Conservation (phyloP, 2,329 filamentous ascomycete genomes). For the Eutypa lata region DNA sequence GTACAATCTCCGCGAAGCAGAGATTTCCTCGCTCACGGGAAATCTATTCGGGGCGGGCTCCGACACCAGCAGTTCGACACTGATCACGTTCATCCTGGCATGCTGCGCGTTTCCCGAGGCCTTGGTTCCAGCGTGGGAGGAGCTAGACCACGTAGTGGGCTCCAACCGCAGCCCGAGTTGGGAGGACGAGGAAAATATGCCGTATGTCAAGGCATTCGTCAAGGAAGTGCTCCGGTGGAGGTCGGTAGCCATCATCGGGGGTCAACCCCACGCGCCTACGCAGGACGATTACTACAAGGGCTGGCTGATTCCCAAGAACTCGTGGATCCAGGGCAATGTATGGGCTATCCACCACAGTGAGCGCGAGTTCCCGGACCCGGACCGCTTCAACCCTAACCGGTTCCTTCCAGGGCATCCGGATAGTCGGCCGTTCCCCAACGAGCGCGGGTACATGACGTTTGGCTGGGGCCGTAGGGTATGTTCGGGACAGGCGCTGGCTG, state of each 20-base stretch:
- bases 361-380: constrained; percentile 44
- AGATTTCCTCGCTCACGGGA: constrained; percentile 44
- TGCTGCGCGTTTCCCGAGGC: constrained; percentile 47
- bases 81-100: constrained; percentile 47
- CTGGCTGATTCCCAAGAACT: constrained; percentile 46
- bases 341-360: constrained; percentile 48
- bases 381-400: constrained; percentile 41
- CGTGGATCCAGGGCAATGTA: constrained; percentile 48
- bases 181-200: constrained; percentile 45
- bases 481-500: constrained; percentile 51
- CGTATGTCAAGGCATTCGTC: constrained; percentile 51
- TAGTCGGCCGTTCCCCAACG: constrained; percentile 43
- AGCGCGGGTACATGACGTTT: constrained; percentile 53
- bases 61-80: constrained; percentile 45
- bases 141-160: constrained; percentile 51
- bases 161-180: constrained; percentile 41
- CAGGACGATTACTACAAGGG: constrained; percentile 46
- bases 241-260: constrained; percentile 48
- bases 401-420: constrained; percentile 36
- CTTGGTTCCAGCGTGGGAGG: constrained; percentile 45
- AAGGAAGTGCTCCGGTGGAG: constrained; percentile 57
- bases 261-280: constrained; percentile 47
- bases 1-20: constrained; percentile 40
- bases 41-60: constrained; percentile 47
- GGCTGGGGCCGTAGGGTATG: constrained; percentile 55